Evolutionary conservation across 2,329 filamentous ascomycete species (phyloP).

Genomic region (Colletotrichum echinochloae): DNA sequence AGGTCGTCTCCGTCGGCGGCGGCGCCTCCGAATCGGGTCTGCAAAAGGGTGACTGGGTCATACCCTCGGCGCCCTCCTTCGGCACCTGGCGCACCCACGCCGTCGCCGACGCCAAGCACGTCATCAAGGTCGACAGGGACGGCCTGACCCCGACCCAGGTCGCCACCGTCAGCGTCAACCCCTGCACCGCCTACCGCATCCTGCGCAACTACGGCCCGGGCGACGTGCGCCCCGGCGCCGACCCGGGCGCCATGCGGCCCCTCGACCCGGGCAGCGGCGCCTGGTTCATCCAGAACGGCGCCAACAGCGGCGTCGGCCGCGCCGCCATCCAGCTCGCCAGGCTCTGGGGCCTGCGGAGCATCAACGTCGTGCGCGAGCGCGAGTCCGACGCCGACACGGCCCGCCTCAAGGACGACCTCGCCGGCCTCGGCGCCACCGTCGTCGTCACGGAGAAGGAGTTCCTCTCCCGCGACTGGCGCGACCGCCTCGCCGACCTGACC

Average conservation of each 20-base stretch:
- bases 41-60: constrained; percentile 89
- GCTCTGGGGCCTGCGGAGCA: constrained; percentile 89
- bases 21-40: constrained; percentile 65
- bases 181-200: constrained; percentile 94
- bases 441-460: constrained; percentile 70
- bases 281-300: constrained; percentile 98
- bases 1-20: constrained; percentile 80
- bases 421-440: constrained; percentile 66
- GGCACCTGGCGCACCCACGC: constrained; percentile 97
- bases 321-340: constrained; percentile 89
- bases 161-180: constrained; percentile 91
- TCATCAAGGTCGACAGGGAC: constrained; percentile 78
- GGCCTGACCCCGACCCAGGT: constrained; percentile 82
- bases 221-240: constrained; percentile 55
- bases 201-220: constrained; percentile 78
- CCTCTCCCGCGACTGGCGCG: constrained; percentile 69
- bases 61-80: constrained; percentile 84
- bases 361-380: constrained; percentile 88
- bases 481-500: constrained; percentile 73
- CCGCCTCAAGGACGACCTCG: constrained; percentile 64
- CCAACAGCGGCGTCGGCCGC: constrained; percentile 92
- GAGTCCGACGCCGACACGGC: constrained; percentile 73
- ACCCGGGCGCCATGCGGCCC: constrained; percentile 55
- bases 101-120: constrained; percentile 65
- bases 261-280: constrained; percentile 69